phyloP scores from a whole-genome alignment of 2,329 filamentous ascomycete genomes.

The Verticillium nubilum region DNA sequence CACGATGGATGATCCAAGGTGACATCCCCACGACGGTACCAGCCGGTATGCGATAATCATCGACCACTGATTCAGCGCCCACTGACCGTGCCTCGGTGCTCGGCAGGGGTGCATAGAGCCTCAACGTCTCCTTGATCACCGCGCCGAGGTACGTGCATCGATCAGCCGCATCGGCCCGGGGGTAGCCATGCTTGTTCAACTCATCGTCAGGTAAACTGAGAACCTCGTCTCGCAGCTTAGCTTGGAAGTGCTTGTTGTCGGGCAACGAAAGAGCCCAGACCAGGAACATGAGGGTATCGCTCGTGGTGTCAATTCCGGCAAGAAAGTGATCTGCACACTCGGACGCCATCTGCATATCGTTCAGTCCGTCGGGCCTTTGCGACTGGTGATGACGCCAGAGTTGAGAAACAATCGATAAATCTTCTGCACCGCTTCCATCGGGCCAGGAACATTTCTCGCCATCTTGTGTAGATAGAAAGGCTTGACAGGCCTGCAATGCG shows the following conservation, averaged over 20 bases:
- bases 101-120: slow-evolving; percentile 45
- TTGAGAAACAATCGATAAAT: slow-evolving; percentile 27
- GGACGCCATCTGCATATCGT: slow-evolving; percentile 42
- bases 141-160: slow-evolving; percentile 38
- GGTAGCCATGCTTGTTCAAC: slow-evolving; percentile 17
- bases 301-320: slow-evolving; percentile 48
- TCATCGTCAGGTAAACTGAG: slow-evolving; percentile 1
- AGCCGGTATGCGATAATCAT: slow-evolving; percentile 17
- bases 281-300: slow-evolving; percentile 44
- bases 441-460: slow-evolving; percentile 6
- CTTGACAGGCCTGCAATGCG: slow-evolving; percentile 17
- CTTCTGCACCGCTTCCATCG: not conserved
- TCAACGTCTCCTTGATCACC: slow-evolving; percentile 43
- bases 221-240: slow-evolving; percentile 35
- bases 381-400: slow-evolving; percentile 27
- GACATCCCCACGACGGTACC: slow-evolving; percentile 20
- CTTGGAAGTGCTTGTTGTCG: slow-evolving; percentile 34
- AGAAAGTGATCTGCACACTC: slow-evolving; percentile 49
- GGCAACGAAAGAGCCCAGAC: slow-evolving; percentile 43
- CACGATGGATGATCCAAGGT: slow-evolving; percentile 19
- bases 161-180: slow-evolving; percentile 27
- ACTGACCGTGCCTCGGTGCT: slow-evolving; percentile 41
- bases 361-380: slow-evolving; percentile 20
- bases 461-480: slow-evolving; percentile 6
- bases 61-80: slow-evolving; percentile 9